These are phyloP conservation scores for Aspergillus luchuensis DNA, from an alignment of 2,329 filamentous ascomycete genomes.

Conservation along the genomic window DNA sequence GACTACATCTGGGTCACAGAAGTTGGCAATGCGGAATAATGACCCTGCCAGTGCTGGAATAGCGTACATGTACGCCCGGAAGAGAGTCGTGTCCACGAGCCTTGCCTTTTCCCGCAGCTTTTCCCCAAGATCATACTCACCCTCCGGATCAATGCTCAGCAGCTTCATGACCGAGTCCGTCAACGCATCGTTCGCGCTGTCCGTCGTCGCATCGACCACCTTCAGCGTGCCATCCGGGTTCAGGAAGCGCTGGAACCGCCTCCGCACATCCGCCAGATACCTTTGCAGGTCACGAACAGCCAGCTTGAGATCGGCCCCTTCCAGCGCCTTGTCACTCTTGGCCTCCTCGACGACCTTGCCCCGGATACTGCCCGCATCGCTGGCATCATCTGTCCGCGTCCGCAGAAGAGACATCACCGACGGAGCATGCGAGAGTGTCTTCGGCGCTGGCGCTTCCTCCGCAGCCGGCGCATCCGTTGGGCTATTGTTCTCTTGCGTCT, in stretches of 20 bases:
- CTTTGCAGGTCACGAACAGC: conserved; percentile 82
- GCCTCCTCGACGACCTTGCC: conserved; percentile 34
- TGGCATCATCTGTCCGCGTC: conserved; percentile 39
- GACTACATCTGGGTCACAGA: conserved; percentile 93
- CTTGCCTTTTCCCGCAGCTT: conserved; percentile 75
- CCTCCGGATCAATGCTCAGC: conserved; percentile 53
- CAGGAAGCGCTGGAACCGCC: conserved; percentile 62
- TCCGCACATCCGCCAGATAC: conserved; percentile 83
- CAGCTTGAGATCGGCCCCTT: conserved; percentile 79
- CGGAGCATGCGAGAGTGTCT: conserved; percentile 35
- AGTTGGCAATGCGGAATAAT: conserved; percentile 93
- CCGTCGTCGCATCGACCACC: conserved; percentile 31
- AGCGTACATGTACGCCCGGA: conserved; percentile 92
- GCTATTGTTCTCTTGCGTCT: conserved; percentile 31
- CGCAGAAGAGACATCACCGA: conserved; percentile 44
- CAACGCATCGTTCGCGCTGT: conserved; percentile 42
- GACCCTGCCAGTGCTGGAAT: conserved; percentile 81
- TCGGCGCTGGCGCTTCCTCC: conserved; percentile 30
- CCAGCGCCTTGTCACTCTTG: conserved; percentile 39
- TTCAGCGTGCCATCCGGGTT: conserved; percentile 58
- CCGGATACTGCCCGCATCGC: conserved; percentile 43
- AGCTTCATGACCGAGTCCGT: conserved; percentile 49
- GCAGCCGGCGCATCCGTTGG: conserved; percentile 28
- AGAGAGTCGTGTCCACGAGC: conserved; percentile 89
- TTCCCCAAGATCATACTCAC: conserved; percentile 63